Evolutionary conservation across 768 basidiomycete genomes (phyloP).

Genomic region (Mycena kentingensis): DNA sequence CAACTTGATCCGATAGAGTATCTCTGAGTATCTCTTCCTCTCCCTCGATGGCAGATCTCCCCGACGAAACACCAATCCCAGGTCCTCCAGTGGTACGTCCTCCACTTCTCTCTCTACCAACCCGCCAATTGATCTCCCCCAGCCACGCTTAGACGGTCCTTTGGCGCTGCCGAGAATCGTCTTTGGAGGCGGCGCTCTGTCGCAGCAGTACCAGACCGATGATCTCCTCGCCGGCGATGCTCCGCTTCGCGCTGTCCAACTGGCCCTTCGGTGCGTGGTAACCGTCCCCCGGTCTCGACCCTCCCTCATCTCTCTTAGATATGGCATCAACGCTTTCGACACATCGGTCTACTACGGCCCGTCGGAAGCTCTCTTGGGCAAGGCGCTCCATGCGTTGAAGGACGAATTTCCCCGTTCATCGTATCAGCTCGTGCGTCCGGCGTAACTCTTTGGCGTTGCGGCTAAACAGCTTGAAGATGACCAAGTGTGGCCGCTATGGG

Average conservation of each 20-base stretch:
- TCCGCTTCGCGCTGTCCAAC: slow-evolving; percentile 68
- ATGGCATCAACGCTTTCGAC: slow-evolving; percentile 81
- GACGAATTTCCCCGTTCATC: slow-evolving; percentile 76
- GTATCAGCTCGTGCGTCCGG: slow-evolving; percentile 63
- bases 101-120: neutral
- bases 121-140: slow-evolving; percentile 1
- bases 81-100: slow-evolving; percentile 44
- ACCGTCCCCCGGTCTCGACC: neutral
- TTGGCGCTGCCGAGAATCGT: slow-evolving; percentile 52
- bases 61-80: slow-evolving; percentile 39
- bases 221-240: slow-evolving; percentile 54
- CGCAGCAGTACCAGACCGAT: slow-evolving; percentile 64
- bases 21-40: slow-evolving; percentile 4
- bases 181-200: slow-evolving; percentile 74
- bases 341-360: slow-evolving; percentile 81
- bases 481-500: slow-evolving; percentile 85
- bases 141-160: slow-evolving; percentile 38
- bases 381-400: slow-evolving; percentile 57
- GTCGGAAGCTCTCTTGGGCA: slow-evolving; percentile 77
- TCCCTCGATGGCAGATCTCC: slow-evolving; percentile 28
- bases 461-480: slow-evolving; percentile 53
- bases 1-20: slow-evolving; percentile 19
- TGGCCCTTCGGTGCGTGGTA: slow-evolving; percentile 76
- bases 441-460: neutral
- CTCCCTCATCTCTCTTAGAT: slow-evolving; percentile 45